Evolutionary conservation across 345 rosid species (phyloP).

Genomic region (Pugionium dolabratum): DNA sequence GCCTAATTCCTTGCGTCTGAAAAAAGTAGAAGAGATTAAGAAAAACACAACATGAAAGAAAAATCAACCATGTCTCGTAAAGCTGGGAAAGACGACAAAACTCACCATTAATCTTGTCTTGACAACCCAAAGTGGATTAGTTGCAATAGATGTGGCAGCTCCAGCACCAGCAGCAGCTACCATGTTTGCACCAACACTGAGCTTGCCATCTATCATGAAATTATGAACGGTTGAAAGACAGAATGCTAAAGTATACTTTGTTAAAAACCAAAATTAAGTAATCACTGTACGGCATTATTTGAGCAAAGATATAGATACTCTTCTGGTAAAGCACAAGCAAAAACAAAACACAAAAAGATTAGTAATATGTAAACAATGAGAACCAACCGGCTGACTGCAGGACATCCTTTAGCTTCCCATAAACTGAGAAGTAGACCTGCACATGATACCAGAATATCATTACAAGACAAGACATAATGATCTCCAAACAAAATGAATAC

Average conservation of each 20-base stretch:
- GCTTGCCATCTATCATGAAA: slow-evolving; percentile 54
- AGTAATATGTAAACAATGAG: background rate
- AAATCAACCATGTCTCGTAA: background rate
- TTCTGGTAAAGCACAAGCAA: background rate
- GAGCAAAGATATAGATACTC: background rate
- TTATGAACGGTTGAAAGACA: background rate
- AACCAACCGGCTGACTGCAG: slow-evolving; percentile 76
- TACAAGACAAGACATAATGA: background rate
- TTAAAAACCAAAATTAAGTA: background rate
- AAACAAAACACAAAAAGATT: slow-evolving; percentile 12
- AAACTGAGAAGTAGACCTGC: slow-evolving; percentile 90
- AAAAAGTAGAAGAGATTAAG: slow-evolving; percentile 12
- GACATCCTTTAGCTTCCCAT: slow-evolving; percentile 66
- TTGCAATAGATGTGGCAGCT: slow-evolving; percentile 78
- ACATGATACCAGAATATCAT: background rate
- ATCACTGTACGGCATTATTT: background rate
- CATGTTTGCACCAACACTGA: slow-evolving; percentile 72
- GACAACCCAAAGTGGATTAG: slow-evolving; percentile 99
- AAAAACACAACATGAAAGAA: background rate
- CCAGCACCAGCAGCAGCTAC: slow-evolving; percentile 97
- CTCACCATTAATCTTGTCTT: slow-evolving; percentile 94
- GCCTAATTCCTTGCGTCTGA: slow-evolving; percentile 73
- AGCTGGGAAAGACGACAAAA: slow-evolving; percentile 22
- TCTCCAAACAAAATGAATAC: background rate
- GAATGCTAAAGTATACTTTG: background rate